These are phyloP conservation scores for Xerocomus potaroensis DNA, from an alignment of 768 basidiomycete genomes.

Conservation along the genomic window DNA sequence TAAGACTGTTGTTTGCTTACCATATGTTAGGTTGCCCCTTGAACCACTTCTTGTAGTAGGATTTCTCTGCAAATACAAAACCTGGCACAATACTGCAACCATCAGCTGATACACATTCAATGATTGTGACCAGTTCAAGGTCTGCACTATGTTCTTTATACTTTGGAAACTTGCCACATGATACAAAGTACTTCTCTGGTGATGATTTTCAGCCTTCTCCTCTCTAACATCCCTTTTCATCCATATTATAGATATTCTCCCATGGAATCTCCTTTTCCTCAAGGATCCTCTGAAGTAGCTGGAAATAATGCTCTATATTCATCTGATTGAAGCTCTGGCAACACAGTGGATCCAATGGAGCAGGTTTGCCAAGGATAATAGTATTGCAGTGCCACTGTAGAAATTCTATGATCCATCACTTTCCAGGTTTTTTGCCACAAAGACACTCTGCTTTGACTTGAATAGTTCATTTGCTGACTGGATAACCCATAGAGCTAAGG, in stretches of 20 bases:
- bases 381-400: too few species aligned
- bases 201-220: neutral
- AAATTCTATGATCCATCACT: too few species aligned
- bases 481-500: too few species aligned
- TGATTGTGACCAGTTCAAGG: neutral
- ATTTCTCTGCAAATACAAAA: neutral
- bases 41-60: too few species aligned
- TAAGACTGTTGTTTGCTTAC: too few species aligned
- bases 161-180: too few species aligned
- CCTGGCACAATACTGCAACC: neutral
- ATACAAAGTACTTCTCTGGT: too few species aligned
- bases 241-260: neutral
- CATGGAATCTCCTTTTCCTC: neutral
- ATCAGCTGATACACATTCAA: neutral
- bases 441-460: neutral
- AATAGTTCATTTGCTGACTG: neutral
- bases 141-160: neutral
- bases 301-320: too few species aligned
- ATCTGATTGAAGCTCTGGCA: too few species aligned
- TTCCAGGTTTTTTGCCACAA: neutral
- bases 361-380: too few species aligned
- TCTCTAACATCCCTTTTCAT: neutral
- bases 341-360: too few species aligned
- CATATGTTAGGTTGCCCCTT: too few species aligned
- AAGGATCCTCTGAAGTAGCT: neutral